These are phyloP conservation scores for Pythium aquatile DNA, from an alignment of 352 stramenopile genomes.

Conservation along the genomic window DNA sequence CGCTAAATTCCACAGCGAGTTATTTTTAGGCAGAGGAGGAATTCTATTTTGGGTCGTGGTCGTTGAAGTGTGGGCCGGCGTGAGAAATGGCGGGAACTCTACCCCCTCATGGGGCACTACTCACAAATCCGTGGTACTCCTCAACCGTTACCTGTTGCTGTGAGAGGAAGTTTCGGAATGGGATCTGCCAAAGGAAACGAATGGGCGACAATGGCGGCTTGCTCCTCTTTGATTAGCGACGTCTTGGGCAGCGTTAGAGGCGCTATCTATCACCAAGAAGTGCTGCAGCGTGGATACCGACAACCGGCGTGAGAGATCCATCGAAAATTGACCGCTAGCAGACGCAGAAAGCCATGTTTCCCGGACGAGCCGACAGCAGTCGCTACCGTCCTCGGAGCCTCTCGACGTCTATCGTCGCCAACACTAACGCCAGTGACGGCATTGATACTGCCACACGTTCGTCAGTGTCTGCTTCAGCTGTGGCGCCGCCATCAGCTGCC, in stretches of 20 bases:
- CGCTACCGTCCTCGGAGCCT: conserved; percentile 28
- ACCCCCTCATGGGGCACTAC: conserved; percentile 9
- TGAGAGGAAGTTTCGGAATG: conserved; percentile 20
- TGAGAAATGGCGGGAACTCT: conserved; percentile 17
- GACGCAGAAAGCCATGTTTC: conserved; percentile 18
- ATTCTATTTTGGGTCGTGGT: too few relatives aligned
- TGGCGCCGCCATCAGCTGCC: neutral
- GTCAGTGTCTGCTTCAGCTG: neutral
- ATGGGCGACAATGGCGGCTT: neutral
- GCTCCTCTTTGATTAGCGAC: neutral
- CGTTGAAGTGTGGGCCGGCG: neutral
- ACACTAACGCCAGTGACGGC: conserved; percentile 1
- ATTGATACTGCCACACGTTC: neutral
- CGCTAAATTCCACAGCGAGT: too few relatives aligned
- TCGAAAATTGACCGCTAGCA: neutral
- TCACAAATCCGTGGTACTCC: conserved; percentile 7
- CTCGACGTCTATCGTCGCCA: conserved; percentile 17
- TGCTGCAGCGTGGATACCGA: neutral
- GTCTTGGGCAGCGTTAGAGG: neutral
- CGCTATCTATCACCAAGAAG: neutral
- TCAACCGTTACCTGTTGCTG: conserved; percentile 2
- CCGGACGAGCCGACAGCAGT: conserved; percentile 26
- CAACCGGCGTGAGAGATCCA: neutral
- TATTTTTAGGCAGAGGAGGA: too few relatives aligned
- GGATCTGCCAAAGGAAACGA: neutral